Evolutionary conservation across 2,329 filamentous ascomycete species (phyloP), one percentile per base, ranked within the genome.

Genomic region (Thielaviopsis ethacetica): DNA sequence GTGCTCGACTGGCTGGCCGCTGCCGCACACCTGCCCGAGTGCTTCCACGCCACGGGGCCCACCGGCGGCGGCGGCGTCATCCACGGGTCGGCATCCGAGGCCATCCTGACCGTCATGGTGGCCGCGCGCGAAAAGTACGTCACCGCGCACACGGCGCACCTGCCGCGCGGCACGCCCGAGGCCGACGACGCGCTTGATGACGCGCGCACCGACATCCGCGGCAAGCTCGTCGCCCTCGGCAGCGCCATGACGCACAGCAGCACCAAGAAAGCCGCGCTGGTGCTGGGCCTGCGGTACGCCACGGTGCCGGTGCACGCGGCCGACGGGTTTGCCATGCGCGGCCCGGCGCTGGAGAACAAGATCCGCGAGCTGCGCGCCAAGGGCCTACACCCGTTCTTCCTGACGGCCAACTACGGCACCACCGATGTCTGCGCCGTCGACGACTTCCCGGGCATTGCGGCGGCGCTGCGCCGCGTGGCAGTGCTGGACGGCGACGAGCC

Each of bases 1-100:
- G 85, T 95, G 51, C 78, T 96, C 69, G 91, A 97, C 71, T 97
- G 91, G 91, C 74, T 96, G 3, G 88, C 85, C 17, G 81, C 85
- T 68, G 78, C 89, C 9, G 71, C 96, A 13, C 81, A 74, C 1
- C 74, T 97, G 24, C 90, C 91, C 0, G 71, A 78, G 12, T 85
- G 80, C 64, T 97, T 84, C 67, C 73, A 86, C 21, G 91, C 86
- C 54, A 82, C 83, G 2, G 85, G 83, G 0, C 77, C 82, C n/a
- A 82, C 79, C 6, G 69, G 70, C 61, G 90, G 90, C 47, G 91
- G 91, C 21, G 91, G 91, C 34, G 90, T 96, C n/a, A 93, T 97
- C 62, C 91, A 96, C 69, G 90, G 91, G 22, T 90, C 84, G 38
- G 91, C 91, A 0, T 90, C 85, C 61, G 91, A 97, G 72, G 88